These are phyloP conservation scores for Flueggea neowawraea DNA, from an alignment of 441 rosid genomes.

Conservation along the genomic window DNA sequence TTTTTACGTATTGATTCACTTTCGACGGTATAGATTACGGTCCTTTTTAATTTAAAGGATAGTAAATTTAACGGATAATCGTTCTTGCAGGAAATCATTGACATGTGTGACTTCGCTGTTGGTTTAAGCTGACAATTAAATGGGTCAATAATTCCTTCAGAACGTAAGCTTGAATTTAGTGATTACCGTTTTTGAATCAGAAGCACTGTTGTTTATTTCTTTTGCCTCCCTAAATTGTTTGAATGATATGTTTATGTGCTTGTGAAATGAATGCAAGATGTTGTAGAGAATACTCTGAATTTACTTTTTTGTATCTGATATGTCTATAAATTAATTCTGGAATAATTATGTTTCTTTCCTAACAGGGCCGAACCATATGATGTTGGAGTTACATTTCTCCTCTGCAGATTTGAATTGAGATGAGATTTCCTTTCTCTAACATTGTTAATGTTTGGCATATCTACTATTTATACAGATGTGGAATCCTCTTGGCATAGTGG, in stretches of 20 bases:
- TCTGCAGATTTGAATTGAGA: conserved; percentile 11
- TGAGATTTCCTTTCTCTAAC: neutral
- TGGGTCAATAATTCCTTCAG: conserved; percentile 92
- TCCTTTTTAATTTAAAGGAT: no score
- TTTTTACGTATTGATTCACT: neutral
- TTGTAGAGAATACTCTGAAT: neutral
- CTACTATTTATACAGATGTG: conserved; percentile 58
- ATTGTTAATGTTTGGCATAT: conserved; percentile 10
- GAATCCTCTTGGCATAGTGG: conserved; percentile 98
- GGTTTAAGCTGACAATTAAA: conserved; percentile 96
- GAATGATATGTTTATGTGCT: neutral
- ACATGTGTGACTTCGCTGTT: conserved; percentile 97
- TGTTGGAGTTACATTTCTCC: conserved; percentile 72
- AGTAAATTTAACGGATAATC: neutral
- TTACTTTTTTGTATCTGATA: neutral
- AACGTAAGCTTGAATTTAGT: conserved; percentile 60
- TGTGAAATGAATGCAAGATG: neutral
- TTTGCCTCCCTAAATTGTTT: neutral
- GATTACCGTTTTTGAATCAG: neutral
- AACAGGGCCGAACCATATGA: conserved; percentile 94
- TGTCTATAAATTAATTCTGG: conserved; percentile 3
- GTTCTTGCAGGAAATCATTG: conserved; percentile 82
- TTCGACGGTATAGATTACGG: no score
- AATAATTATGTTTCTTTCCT: conserved; percentile 15
- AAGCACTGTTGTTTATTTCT: no score